Conservation (phyloP, 2,329 filamentous ascomycete genomes). For the Bipolaris cookei region DNA sequence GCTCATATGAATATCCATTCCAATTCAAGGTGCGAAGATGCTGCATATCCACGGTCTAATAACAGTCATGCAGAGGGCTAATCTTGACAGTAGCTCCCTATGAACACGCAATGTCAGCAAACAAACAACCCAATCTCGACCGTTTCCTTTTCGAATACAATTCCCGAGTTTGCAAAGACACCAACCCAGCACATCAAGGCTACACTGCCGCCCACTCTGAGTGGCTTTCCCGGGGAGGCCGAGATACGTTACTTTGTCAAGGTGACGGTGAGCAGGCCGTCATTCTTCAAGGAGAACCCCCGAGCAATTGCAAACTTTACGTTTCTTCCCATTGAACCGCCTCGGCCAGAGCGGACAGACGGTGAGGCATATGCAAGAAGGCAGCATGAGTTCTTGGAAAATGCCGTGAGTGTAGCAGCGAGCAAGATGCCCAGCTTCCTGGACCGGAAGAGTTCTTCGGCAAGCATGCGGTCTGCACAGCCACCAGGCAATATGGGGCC, state of each 20-base stretch:
- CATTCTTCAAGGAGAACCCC: constrained; percentile 89
- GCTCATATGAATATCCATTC: constrained; percentile 78
- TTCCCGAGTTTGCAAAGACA: constrained; percentile 54
- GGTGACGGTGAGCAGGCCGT: constrained; percentile 88
- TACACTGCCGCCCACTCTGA: constrained; percentile 86
- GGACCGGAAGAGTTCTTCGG: constrained; percentile 46
- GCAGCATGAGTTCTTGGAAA: constrained; percentile 63
- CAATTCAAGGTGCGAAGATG: constrained; percentile 70
- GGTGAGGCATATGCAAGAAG: constrained; percentile 87
- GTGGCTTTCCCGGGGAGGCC: constrained; percentile 83
- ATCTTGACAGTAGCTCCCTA: constrained; percentile 52
- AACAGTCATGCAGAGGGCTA: background rate
- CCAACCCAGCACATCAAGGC: constrained; percentile 74
- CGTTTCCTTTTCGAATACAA: constrained; percentile 53
- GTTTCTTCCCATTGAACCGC: constrained; percentile 91
- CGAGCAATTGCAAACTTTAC: constrained; percentile 68
- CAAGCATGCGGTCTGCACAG: constrained; percentile 23
- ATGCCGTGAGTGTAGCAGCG: constrained; percentile 29
- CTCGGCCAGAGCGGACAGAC: constrained; percentile 68
- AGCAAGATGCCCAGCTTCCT: constrained; percentile 69
- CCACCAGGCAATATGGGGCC: constrained; percentile 38
- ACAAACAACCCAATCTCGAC: constrained; percentile 49
- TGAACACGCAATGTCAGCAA: constrained; percentile 72
- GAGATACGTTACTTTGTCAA: constrained; percentile 96
- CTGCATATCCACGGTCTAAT: background rate